These are phyloP conservation scores for Fusarium sulawesiense DNA, from an alignment of 2,329 filamentous ascomycete genomes.

Conservation along the genomic window DNA sequence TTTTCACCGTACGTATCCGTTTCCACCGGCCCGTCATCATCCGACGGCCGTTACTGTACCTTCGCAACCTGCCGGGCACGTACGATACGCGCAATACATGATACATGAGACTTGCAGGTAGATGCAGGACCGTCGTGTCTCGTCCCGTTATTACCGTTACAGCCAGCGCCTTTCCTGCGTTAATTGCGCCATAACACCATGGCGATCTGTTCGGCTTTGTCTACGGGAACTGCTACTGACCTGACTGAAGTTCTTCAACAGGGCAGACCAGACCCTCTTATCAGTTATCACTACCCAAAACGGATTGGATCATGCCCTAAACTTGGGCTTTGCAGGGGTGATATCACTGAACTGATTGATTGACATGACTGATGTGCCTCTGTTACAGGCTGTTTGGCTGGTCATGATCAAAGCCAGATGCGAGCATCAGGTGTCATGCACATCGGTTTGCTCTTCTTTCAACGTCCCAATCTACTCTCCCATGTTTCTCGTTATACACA, in stretches of 20 bases:
- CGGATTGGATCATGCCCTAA: slow-evolving; percentile 33
- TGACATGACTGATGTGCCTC: slow-evolving; percentile 6
- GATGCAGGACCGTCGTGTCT: slow-evolving; percentile 22
- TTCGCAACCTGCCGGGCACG: slow-evolving; percentile 40
- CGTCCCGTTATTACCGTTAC: slow-evolving; percentile 22
- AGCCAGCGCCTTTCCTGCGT: slow-evolving; percentile 24
- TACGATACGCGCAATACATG: slow-evolving; percentile 30
- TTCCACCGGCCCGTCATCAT: slow-evolving; percentile 25
- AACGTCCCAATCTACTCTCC: not conserved
- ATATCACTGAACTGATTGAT: slow-evolving; percentile 24
- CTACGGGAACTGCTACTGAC: slow-evolving; percentile 17
- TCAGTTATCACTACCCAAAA: slow-evolving; percentile 35
- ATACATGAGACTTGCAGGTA: slow-evolving; percentile 30
- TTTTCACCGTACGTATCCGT: slow-evolving; percentile 14
- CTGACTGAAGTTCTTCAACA: slow-evolving; percentile 10
- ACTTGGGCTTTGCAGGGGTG: slow-evolving; percentile 22
- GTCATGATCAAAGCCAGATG: slow-evolving; percentile 37
- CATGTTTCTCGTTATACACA: slow-evolving; percentile 7
- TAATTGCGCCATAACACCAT: slow-evolving; percentile 31
- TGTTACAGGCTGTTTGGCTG: slow-evolving; percentile 1
- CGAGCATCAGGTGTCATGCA: slow-evolving; percentile 38
- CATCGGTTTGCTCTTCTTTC: slow-evolving; percentile 22
- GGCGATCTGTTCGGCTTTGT: slow-evolving; percentile 23
- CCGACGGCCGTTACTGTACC: slow-evolving; percentile 20
- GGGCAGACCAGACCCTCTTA: slow-evolving; percentile 29